Evolutionary conservation across 1,284 basidiomycete species (phyloP).

Genomic region (Abortiporus biennis): DNA sequence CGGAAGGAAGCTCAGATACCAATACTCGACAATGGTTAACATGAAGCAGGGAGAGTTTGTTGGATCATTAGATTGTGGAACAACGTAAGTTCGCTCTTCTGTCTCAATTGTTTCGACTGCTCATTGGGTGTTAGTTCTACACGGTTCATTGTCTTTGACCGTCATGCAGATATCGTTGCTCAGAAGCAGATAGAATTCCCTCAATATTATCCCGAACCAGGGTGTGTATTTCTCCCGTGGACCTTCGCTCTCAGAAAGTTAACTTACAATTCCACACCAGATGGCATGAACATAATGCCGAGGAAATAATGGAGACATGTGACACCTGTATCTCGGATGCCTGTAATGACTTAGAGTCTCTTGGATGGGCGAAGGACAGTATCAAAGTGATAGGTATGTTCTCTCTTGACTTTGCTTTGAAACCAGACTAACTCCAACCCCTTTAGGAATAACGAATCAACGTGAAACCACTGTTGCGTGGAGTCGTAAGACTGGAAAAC

Average conservation of each 20-base stretch:
- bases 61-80: slow-evolving; percentile 88
- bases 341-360: slow-evolving; percentile 65
- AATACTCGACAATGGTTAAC: slow-evolving; percentile 25
- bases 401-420: slow-evolving; percentile 2
- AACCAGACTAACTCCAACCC: slow-evolving; percentile 3
- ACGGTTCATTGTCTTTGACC: slow-evolving; percentile 92
- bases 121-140: slow-evolving; percentile 60
- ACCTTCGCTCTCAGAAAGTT: not conserved
- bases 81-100: slow-evolving; percentile 58
- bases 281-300: slow-evolving; percentile 95
- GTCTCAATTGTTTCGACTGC: not conserved
- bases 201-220: slow-evolving; percentile 86
- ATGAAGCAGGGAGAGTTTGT: slow-evolving; percentile 73
- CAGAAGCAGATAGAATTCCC: slow-evolving; percentile 88
- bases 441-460: slow-evolving; percentile 91
- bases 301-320: slow-evolving; percentile 78
- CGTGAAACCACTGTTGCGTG: slow-evolving; percentile 95
- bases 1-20: too few species aligned
- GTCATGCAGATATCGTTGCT: slow-evolving; percentile 82
- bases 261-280: slow-evolving; percentile 28
- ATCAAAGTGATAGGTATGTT: slow-evolving; percentile 87
- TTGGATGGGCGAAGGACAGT: slow-evolving; percentile 72
- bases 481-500: slow-evolving; percentile 86
- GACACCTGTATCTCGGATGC: slow-evolving; percentile 77
- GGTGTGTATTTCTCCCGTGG: slow-evolving; percentile 39